Percentiles rank a stretch among this genome's conserved stretches.
phyloP scores from a whole-genome alignment of 78 protist species.

The Trichosphaerium sp. region DNA sequence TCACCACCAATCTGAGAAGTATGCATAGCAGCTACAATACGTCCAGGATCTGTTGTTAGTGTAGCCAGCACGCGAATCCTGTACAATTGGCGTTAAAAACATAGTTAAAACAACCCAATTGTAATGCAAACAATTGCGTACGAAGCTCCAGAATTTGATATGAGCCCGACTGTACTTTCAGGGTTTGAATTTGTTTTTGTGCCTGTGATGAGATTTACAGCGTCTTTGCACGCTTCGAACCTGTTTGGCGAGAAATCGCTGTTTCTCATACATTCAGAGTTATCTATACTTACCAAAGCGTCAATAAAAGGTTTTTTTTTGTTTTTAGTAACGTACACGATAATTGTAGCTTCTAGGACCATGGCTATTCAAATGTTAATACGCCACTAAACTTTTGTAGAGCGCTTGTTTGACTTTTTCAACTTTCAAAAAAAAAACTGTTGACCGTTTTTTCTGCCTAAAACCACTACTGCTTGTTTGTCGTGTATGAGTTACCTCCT shows the following conservation, averaged over 20 bases:
- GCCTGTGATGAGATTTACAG: constrained; percentile 54
- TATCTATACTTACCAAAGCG: constrained; percentile 43
- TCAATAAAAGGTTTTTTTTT: no score
- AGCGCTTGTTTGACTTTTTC: no score
- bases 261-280: constrained; percentile 83
- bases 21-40: no score
- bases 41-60: constrained; percentile 60
- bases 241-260: constrained; percentile 77
- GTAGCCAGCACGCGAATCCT: constrained; percentile 58
- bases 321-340: no score
- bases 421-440: no score
- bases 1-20: background rate
- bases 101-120: background rate
- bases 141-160: constrained; percentile 53
- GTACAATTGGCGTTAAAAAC: background rate
- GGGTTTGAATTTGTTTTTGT: constrained; percentile 57
- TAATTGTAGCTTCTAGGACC: no score
- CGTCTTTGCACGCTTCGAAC: constrained; percentile 63
- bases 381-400: no score
- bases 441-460: no score
- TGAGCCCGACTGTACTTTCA: constrained; percentile 54
- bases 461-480: no score
- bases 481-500: no score
- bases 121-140: background rate
- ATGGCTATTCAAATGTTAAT: no score